phyloP scores from a whole-genome alignment of 805 yeast species.

The Komagataella pseudopastoris region DNA sequence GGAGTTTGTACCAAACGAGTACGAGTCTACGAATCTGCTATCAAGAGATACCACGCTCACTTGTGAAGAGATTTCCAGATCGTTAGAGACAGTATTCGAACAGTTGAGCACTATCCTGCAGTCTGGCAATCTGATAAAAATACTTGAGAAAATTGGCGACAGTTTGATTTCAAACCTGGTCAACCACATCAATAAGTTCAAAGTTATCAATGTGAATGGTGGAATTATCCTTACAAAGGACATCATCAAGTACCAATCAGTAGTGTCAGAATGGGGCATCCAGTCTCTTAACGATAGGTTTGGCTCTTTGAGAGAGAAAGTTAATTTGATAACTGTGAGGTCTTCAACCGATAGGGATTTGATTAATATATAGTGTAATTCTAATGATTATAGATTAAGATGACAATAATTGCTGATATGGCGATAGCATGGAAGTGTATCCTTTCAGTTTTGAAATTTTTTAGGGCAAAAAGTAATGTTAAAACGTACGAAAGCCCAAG shows the following conservation, averaged over 20 bases:
- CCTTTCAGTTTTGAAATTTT: not conserved
- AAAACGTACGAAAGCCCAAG: not conserved
- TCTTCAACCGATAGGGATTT: conserved; percentile 20
- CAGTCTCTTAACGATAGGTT: conserved; percentile 48
- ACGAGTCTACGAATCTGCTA: conserved; percentile 4
- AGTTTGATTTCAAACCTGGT: conserved; percentile 44
- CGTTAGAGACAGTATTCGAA: conserved; percentile 12
- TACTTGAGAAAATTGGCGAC: conserved; percentile 35
- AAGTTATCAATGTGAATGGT: conserved; percentile 60
- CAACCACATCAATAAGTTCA: conserved; percentile 62
- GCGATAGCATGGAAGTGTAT: not conserved
- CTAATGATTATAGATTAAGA: conserved; percentile 7
- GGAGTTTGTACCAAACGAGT: conserved; percentile 44
- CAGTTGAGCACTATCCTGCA: conserved; percentile 8
- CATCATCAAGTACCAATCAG: conserved; percentile 59
- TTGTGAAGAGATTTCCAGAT: conserved; percentile 47
- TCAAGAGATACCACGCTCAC: conserved; percentile 56
- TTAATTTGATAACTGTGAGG: conserved; percentile 75
- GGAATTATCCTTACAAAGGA: conserved; percentile 77
- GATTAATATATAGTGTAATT: not conserved
- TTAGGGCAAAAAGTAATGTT: not conserved
- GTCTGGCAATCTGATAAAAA: conserved; percentile 23
- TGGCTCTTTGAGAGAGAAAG: conserved; percentile 65
- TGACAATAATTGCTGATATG: not conserved
- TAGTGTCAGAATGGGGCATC: conserved; percentile 41